Evolutionary conservation across 805 yeast genomes (phyloP), one percentile per base, ranked within the genome.

Genomic region (Nakazawaea wickerhamii): DNA sequence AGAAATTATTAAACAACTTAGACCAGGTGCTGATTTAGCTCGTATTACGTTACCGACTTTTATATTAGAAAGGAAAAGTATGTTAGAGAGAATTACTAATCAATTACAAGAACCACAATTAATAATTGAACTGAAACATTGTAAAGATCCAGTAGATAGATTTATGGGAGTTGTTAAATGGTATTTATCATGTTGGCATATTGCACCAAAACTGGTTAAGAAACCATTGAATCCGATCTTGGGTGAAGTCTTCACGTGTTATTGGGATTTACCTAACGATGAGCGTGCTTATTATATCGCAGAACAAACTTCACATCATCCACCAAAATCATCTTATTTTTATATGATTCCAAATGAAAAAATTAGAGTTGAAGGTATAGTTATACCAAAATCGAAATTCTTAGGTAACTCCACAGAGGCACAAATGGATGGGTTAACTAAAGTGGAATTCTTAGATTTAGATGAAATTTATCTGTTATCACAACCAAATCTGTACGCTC

Each of bases 291-390:
- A 75, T 59, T 93, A 91, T 60, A 63, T 91, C 17, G 72, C 97
- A 1, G 99, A 93, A 61, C 99, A 93, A 61, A 90, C 97, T 0
- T 85, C 95, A 25, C 99, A 93, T 57, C 99, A 93, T 59, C 98
- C 99, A n/a, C 99, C 99, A 11, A 84, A 93, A 59, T 87, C 96
- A 0, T 82, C 95, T 0, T 93, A 91, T 62, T 93, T 89, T 58
- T 93, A 87, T 59, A 69, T 82, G 63, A 75, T 86, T 28, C 99
- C 99, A 0, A 84, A 79, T 44, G 75, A 76, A 45, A 77, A 77
- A 51, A 85, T 93, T 45, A 76, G 93, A 48, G 88, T 83, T 18
- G 99, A 93, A 56, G 99, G 99, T 23, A 73, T 84, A 11, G 79
- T 89, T 15, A 71, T 88, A 34, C 99, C 99, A 18, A 81, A 77